Percentiles rank a stretch among this genome's conserved stretches.
Evolutionary conservation across 176 grass and related monocot species (phyloP).

Genomic region (Raddia distichophylla): DNA sequence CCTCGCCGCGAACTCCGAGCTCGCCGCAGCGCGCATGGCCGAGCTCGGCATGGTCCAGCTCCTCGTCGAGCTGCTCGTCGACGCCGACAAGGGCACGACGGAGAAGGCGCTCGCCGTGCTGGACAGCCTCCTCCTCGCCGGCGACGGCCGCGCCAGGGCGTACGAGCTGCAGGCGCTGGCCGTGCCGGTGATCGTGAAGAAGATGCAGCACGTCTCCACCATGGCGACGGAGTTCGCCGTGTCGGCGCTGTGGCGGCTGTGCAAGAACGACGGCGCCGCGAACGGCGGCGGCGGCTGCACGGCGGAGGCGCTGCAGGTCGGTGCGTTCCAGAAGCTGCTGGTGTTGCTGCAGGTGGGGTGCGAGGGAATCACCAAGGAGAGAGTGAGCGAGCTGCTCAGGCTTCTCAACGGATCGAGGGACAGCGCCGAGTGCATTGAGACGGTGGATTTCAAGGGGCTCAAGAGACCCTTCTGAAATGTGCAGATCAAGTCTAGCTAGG

Average conservation of each 20-base stretch:
- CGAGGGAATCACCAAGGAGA: conserved; percentile 61
- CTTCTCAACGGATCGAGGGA: conserved; percentile 59
- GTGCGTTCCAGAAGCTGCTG: conserved; percentile 86
- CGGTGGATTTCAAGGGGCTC: conserved; percentile 69
- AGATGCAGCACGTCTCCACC: conserved; percentile 70
- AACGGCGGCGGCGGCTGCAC: conserved; percentile 37
- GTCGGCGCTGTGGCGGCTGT: conserved; percentile 77
- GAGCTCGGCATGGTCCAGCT: conserved; percentile 51
- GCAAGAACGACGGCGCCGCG: conserved; percentile 39
- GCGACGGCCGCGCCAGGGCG: conserved; percentile 45
- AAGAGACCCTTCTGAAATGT: conserved; percentile 65
- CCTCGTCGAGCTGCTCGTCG: conserved; percentile 62
- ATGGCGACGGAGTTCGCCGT: conserved; percentile 82
- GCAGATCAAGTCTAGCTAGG: not conserved
- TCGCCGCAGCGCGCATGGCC: conserved; percentile 13
- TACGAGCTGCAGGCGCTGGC: conserved; percentile 51
- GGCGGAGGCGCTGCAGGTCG: conserved; percentile 63
- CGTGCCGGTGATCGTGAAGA: conserved; percentile 77
- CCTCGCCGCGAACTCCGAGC: conserved; percentile 19
- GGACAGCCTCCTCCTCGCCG: conserved; percentile 53
- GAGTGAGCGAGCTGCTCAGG: conserved; percentile 69
- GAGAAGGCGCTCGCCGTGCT: conserved; percentile 87
- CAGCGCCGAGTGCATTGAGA: conserved; percentile 60
- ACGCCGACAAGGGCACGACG: conserved; percentile 69
- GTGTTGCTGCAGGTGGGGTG: conserved; percentile 75